Evolutionary conservation across 2,329 filamentous ascomycete species (phyloP), one percentile per base, ranked within the genome.

Genomic region (Microthyrium microscopicum): DNA sequence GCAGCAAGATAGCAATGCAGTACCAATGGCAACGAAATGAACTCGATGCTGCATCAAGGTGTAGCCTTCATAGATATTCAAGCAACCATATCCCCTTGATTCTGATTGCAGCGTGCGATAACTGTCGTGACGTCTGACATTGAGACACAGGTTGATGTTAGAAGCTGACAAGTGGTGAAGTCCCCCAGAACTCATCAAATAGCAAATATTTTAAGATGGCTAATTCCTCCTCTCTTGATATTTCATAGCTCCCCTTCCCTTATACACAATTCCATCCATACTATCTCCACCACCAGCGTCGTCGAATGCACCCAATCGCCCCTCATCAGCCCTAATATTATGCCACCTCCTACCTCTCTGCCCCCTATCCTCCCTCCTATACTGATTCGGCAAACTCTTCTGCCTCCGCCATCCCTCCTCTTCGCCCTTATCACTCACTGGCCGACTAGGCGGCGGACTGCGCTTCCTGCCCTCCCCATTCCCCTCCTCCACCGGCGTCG

Each of bases 331-430:
- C 13, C 25, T 22, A 16, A 29, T 36, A 33, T 20, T 20, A 17
- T 25, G 20, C n/a, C 19, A 20, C 4, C 24, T 19, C 18, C 20
- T 22, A 4, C 33, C 8, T 9, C 9, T 12, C 3, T 8, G 11
- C 16, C 35, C 22, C 20, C 20, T 22, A 20, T 37, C 35, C 11
- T 37, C 35, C 24, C 33, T 26, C 26, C 36, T 40, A 37, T 52
- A 48, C 29, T 50, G 25, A 31, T 54, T 53, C 22, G 49, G 48
- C 29, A 52, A 47, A 33, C 50, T 61, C 34, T 57, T 49, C 41
- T 53, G 48, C 37, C 53, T 41, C n/a, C n/a, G n/a, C n/a, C n/a
- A n/a, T 36, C 58, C 46, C n/a, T 50, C 41, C 4, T 20, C 34
- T 25, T 19, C 20, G 19, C 34, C 35, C 3, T 29, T 35, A 35